A percentile compares a stretch with the other conserved stretches of the same genome.
phyloP scores from a whole-genome alignment of 2,329 filamentous ascomycete genomes.

The Polytolypa hystricis region DNA sequence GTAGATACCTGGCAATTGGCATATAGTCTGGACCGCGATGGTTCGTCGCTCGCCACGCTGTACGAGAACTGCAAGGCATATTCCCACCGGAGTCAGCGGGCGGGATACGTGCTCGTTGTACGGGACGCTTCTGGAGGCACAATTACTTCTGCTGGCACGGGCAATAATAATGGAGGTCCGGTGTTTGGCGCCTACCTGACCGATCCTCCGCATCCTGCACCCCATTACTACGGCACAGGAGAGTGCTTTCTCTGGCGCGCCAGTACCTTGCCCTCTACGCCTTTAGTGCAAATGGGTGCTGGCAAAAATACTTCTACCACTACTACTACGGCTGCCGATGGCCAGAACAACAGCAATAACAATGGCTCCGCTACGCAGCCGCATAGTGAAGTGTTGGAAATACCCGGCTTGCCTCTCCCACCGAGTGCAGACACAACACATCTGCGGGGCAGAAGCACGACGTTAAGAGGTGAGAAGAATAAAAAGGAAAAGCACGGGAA shows the following conservation, averaged over 20 bases:
- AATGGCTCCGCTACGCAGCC: background rate
- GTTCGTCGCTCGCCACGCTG: conserved; percentile 73
- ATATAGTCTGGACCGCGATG: conserved; percentile 87
- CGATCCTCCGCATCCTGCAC: conserved; percentile 66
- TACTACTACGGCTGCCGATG: background rate
- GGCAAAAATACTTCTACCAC: conserved; percentile 7
- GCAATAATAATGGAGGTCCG: conserved; percentile 25
- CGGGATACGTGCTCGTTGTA: conserved; percentile 83
- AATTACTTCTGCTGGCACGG: conserved; percentile 3
- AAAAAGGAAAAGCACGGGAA: background rate
- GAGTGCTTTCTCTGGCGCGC: conserved; percentile 91
- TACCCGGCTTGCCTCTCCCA: conserved; percentile 53
- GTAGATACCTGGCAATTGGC: conserved; percentile 75
- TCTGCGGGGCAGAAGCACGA: conserved; percentile 48
- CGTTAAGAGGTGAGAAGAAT: conserved; percentile 31
- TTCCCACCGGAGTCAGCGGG: conserved; percentile 52
- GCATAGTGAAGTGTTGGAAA: conserved; percentile 34
- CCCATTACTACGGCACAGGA: conserved; percentile 89
- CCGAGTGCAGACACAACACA: conserved; percentile 57
- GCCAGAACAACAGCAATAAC: background rate
- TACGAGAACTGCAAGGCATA: conserved; percentile 68
- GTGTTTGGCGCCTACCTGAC: conserved; percentile 90
- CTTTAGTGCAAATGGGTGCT: conserved; percentile 18
- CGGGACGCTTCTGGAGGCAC: conserved; percentile 52
- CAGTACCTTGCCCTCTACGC: conserved; percentile 48